Base-by-base conservation (phyloP, 768 basidiomycete genomes). In the Leccinum imitatum region DNA sequence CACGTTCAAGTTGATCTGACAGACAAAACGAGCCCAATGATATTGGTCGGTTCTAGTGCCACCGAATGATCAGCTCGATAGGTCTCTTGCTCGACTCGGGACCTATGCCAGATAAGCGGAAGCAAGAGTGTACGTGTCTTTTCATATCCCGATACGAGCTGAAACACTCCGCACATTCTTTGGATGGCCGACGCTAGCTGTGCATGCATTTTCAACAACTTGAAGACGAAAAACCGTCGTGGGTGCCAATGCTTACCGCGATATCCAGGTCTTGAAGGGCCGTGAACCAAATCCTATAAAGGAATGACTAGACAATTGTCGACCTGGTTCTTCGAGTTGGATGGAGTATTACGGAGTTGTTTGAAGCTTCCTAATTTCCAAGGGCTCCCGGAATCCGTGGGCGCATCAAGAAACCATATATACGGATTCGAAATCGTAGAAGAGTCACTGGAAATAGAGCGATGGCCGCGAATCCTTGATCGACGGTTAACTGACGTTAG, bases 81-180 rank as follows among this genome's bases (percentile, higher is more conserved):
- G 3, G 19, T n/a, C 44, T 35, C 14, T 23, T 50, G 21, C 27
- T n/a, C 6, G 56, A 35, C 44, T 44, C 44, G 44, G 44, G 44
- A 27, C 13, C 6, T 39, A 7, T 35, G 13, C 15, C 23, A 54
- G 47, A 58, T 39, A 35, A 54, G 53, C 21, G 14, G 21, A 25
- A 50, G 33, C 44, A 19, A 19, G 17, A 17, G 57, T 50, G 13
- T 23, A 25, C 50, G 37, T 39, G 14, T 15, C 11, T 37, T 68
- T 67, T 67, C 66, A 62, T 57, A 19, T 65, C 33, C 59, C 60
- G 67, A 65, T 54, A 44, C 0, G n/a, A 15, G 25, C 25, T 55
- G 56, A 61, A 54, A 65, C 47, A 54, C 59, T 56, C 56, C 44
- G n/a, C 44, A 44, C 14, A 37, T 37, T 37, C 14, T 56, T 53